These are phyloP conservation scores for Rhazya stricta DNA, from an alignment of 257 asterid species.

Conservation along the genomic window DNA sequence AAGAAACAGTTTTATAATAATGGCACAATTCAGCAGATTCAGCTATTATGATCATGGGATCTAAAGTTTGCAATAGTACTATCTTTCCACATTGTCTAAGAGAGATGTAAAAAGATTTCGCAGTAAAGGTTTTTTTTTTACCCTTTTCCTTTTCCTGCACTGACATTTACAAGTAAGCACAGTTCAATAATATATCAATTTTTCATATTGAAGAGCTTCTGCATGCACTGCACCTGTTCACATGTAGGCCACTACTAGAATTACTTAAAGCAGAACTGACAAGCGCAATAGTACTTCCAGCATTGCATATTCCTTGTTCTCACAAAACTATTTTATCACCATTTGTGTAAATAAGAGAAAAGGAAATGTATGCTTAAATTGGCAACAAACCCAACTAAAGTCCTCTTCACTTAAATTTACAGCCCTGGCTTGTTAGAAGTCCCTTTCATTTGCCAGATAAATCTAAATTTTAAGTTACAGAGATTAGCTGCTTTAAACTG, in stretches of 20 bases:
- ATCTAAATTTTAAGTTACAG: not conserved
- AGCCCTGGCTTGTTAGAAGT: not conserved
- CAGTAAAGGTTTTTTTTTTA: not conserved
- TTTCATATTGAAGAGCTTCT: too few relatives aligned
- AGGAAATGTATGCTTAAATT: not conserved
- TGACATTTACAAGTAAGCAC: too few relatives aligned
- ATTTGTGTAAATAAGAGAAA: not conserved
- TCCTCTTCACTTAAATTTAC: not conserved
- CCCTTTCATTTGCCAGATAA: not conserved
- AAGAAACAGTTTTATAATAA: not conserved
- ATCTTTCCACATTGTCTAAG: not conserved
- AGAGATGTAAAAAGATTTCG: not conserved
- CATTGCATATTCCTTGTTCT: not conserved
- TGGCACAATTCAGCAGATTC: constrained; percentile 1
- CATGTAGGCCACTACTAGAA: not conserved
- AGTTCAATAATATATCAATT: too few relatives aligned
- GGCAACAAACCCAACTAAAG: not conserved
- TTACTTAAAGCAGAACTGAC: not conserved
- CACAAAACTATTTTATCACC: not conserved
- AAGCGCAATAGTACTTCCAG: not conserved
- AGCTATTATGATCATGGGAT: too few relatives aligned
- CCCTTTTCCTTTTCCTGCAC: not conserved
- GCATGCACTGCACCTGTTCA: too few relatives aligned
- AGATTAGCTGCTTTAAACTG: not conserved
- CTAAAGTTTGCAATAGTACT: not conserved